phyloP scores from a whole-genome alignment of 2,329 filamentous ascomycete genomes.

The Aspergillus brasiliensis region DNA sequence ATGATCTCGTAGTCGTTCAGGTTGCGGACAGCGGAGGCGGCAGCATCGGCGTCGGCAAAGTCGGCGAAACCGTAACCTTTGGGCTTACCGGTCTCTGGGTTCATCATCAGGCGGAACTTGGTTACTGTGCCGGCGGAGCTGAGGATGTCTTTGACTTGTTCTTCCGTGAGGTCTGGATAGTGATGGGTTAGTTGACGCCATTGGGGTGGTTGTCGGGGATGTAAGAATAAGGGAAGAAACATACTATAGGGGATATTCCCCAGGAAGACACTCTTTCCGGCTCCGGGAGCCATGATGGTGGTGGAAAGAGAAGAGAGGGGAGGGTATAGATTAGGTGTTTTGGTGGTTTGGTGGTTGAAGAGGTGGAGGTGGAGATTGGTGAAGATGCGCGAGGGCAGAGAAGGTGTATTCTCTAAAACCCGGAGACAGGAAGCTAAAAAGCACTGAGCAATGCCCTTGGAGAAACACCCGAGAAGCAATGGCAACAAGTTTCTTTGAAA shows the following conservation, averaged over 20 bases:
- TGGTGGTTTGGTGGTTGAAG: neutral
- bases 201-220: slow-evolving; percentile 19
- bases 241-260: slow-evolving; percentile 69
- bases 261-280: slow-evolving; percentile 50
- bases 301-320: neutral
- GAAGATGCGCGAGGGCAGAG: neutral
- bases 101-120: slow-evolving; percentile 91
- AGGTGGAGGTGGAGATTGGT: neutral
- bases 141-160: slow-evolving; percentile 94
- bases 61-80: slow-evolving; percentile 98
- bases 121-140: slow-evolving; percentile 85
- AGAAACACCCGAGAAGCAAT: no score
- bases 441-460: no score
- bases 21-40: slow-evolving; percentile 91
- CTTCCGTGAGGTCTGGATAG: slow-evolving; percentile 81
- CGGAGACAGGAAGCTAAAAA: no score
- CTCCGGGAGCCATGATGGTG: slow-evolving; percentile 44
- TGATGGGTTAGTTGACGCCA: neutral
- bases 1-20: slow-evolving; percentile 94
- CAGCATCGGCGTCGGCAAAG: slow-evolving; percentile 88
- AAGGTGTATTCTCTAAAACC: neutral
- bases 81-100: slow-evolving; percentile 89
- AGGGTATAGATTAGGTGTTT: slow-evolving; percentile 1
- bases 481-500: no score
- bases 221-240: slow-evolving; percentile 52